A percentile compares a stretch with the other conserved stretches of the same genome.
phyloP scores from a whole-genome alignment of 352 stramenopile genomes.

The Phytophthora pseudosyringae region DNA sequence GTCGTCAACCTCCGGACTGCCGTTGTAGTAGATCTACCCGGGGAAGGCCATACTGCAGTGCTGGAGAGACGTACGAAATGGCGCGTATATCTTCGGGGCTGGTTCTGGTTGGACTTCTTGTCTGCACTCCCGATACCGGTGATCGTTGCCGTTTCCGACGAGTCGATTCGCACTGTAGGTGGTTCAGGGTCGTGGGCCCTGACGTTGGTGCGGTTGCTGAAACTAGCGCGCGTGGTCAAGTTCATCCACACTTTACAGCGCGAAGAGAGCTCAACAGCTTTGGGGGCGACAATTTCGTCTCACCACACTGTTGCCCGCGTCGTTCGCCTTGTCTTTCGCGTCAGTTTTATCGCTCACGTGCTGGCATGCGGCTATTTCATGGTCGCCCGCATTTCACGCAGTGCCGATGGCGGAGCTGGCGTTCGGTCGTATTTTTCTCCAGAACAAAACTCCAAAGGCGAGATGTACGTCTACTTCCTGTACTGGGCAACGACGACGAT shows the following conservation, averaged over 20 bases:
- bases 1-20: constrained; percentile 62
- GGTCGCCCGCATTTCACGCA: constrained; percentile 45
- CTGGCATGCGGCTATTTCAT: constrained; percentile 74
- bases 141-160: constrained; percentile 34
- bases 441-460: constrained; percentile 33
- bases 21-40: constrained; percentile 39
- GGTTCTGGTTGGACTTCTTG: constrained; percentile 78
- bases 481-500: constrained; percentile 86
- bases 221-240: constrained; percentile 89
- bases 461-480: constrained; percentile 74
- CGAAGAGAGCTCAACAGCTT: constrained; percentile 52
- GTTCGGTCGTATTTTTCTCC: constrained; percentile 29
- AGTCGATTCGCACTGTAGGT: constrained; percentile 22
- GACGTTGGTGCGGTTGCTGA: constrained; percentile 78
- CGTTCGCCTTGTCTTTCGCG: constrained; percentile 61
- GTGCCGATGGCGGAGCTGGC: constrained; percentile 6
- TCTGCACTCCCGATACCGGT: constrained; percentile 63
- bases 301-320: constrained; percentile 65
- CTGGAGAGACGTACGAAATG: constrained; percentile 35
- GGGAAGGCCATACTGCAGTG: constrained; percentile 46
- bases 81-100: constrained; percentile 62
- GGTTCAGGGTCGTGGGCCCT: constrained; percentile 36
- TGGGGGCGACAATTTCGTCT: constrained; percentile 35
- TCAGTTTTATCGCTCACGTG: constrained; percentile 68
- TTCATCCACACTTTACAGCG: constrained; percentile 72